These are phyloP conservation scores for Osmanthus fragrans DNA, from an alignment of 257 asterid species.

Conservation along the genomic window DNA sequence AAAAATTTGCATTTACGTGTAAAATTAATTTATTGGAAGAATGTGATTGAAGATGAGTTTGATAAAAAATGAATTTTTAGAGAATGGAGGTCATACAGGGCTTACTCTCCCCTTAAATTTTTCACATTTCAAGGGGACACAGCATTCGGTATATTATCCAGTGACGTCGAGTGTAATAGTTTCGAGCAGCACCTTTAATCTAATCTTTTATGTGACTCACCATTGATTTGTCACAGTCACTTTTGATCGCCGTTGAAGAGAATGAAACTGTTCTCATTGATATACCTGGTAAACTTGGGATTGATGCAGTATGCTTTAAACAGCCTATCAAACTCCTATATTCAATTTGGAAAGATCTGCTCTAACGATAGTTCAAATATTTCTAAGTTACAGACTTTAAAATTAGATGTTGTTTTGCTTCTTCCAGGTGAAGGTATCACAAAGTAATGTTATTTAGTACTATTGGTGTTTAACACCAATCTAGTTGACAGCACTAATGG, in stretches of 20 bases:
- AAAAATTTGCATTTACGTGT: no score
- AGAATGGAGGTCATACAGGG: no score
- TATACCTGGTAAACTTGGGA: slow-evolving; percentile 76
- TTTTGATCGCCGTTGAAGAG: slow-evolving; percentile 80
- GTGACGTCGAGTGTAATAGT: background rate
- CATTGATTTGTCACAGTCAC: slow-evolving; percentile 53
- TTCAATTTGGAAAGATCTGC: background rate
- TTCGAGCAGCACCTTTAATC: background rate
- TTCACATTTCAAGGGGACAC: no score
- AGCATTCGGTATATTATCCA: no score
- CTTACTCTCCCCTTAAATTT: no score
- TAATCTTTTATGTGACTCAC: background rate
- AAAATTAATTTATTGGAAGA: no score
- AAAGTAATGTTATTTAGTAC: no score
- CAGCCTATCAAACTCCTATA: background rate
- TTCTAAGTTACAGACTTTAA: background rate
- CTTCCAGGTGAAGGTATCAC: slow-evolving; percentile 52
- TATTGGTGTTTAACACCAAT: no score
- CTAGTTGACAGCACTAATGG: no score
- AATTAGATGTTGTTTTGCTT: background rate
- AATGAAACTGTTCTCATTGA: slow-evolving; percentile 44
- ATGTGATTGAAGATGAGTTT: no score
- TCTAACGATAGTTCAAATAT: no score
- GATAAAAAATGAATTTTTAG: no score
- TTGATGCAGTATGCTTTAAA: slow-evolving; percentile 53